Evolutionary conservation across 2,329 filamentous ascomycete genomes (phyloP), one percentile per base, ranked within the genome.

Genomic region (Phyllosticta ampelicida): DNA sequence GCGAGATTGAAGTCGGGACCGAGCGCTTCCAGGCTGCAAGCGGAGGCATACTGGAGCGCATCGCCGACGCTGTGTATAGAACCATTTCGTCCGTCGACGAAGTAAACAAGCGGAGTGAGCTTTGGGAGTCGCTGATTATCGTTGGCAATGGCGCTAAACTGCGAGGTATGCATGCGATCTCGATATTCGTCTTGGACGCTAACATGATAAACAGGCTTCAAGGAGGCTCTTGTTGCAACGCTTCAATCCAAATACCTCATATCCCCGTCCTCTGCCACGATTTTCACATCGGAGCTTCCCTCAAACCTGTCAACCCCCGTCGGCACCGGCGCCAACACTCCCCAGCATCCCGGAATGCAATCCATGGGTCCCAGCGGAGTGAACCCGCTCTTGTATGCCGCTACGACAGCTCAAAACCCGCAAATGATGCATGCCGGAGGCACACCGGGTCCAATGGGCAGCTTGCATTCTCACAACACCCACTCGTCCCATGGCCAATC

Each of bases 201-300:
- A 61, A 60, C 13, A 4, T 8, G 23, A 11, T 18, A 9, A 19
- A 29, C 44, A 76, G 90, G 94, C 5, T 92, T 99, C 71, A 91
- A 88, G 64, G 90, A 96, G 66, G 89, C 92, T 64, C 84, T 99
- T 53, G 71, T 97, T 44, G 81, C 87, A 65, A 90, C 85, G 0
- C 81, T 99, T 36, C 82, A 82, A 44, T 81, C 86, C 53, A 90
- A 91, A 63, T 94, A 96, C 71, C 81, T 96, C 56, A 85, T 99
- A 64, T 95, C 91, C 1, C 94, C 94, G 0, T 91, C 87, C 26
- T 92, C 90, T 1, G 90, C 90, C 54, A 96, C 91, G 49, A 97
- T 97, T 67, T 97, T 97, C 78, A 96, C 91, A 36, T 96, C 90
- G 20, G 94, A 99, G 73, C 84, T 97, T 44, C 94, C 94, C 8